These are phyloP conservation scores for Boletellus ananiceps DNA, from an alignment of 768 basidiomycete genomes.

Conservation along the genomic window DNA sequence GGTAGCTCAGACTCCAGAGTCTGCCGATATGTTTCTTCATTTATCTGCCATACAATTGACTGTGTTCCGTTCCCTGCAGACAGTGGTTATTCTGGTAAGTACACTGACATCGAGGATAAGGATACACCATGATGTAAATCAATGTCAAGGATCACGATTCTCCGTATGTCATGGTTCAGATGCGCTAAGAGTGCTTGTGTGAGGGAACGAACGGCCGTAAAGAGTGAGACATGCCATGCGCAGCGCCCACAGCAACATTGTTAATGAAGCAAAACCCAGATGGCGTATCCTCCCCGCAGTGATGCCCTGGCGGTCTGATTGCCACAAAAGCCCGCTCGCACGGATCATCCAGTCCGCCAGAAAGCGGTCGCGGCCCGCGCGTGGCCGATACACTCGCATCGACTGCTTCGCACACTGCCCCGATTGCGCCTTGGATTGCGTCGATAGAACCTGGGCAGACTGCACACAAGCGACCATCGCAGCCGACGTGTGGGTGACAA, in stretches of 20 bases:
- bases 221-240: constrained; percentile 62
- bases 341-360: constrained; percentile 7
- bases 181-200: constrained; percentile 54
- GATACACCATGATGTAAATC: constrained; percentile 35
- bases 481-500: neutral
- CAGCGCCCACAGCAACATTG: constrained; percentile 86
- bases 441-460: constrained; percentile 75
- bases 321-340: constrained; percentile 67
- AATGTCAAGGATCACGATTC: constrained; percentile 86
- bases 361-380: constrained; percentile 11
- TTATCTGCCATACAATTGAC: constrained; percentile 85
- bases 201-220: neutral
- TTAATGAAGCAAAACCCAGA: constrained; percentile 96
- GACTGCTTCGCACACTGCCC: constrained; percentile 84
- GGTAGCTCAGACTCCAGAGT: constrained; percentile 48
- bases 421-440: constrained; percentile 78
- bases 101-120: neutral
- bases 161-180: constrained; percentile 68
- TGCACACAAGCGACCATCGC: constrained; percentile 22
- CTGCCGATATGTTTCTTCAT: constrained; percentile 77
- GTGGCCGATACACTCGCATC: constrained; percentile 50
- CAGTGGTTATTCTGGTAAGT: neutral
- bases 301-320: constrained; percentile 89
- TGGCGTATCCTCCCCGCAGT: constrained; percentile 87
- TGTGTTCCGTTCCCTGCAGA: constrained; percentile 87